Percentiles rank a stretch among this genome's conserved stretches.
phyloP scores from a whole-genome alignment of 768 basidiomycete genomes.

The Peribolospora kevripleyi region DNA sequence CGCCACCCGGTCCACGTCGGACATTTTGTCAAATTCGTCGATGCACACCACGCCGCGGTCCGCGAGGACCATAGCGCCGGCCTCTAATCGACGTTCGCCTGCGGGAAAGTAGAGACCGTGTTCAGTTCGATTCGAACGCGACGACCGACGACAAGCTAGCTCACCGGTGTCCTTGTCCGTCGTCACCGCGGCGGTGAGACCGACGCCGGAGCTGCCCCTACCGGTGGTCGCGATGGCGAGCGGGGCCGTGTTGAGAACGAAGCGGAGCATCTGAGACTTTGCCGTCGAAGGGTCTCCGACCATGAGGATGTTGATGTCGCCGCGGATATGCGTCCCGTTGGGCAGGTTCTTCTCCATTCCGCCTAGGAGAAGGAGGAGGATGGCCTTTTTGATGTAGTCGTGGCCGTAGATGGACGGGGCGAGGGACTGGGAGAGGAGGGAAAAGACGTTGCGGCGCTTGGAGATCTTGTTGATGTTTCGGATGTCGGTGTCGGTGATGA shows the following conservation, averaged over 20 bases:
- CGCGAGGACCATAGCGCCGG: constrained; percentile 97
- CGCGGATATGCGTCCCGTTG: constrained; percentile 95
- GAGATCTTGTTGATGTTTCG: constrained; percentile 83
- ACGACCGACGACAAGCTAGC: neutral
- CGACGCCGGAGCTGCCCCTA: constrained; percentile 91
- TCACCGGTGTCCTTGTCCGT: constrained; percentile 85
- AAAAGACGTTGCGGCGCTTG: constrained; percentile 66
- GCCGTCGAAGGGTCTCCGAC: constrained; percentile 98
- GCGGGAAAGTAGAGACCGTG: neutral
- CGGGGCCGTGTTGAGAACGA: constrained; percentile 84
- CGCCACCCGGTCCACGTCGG: constrained; percentile 89
- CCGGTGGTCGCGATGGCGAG: constrained; percentile 96
- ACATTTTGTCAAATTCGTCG: constrained; percentile 99
- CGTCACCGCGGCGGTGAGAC: constrained; percentile 94
- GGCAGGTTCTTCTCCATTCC: constrained; percentile 93
- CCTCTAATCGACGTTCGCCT: constrained; percentile 73
- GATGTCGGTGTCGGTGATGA: constrained; percentile 78
- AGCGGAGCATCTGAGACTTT: constrained; percentile 84
- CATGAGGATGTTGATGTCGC: constrained; percentile 98
- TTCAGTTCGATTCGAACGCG: neutral
- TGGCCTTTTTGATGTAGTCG: constrained; percentile 81
- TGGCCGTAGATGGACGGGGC: constrained; percentile 95
- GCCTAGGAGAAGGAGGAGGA: constrained; percentile 75
- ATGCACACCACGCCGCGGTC: constrained; percentile 98
- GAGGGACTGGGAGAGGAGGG: constrained; percentile 71